Evolutionary conservation across 139 green algal genomes (phyloP), one percentile per base, ranked within the genome.

Genomic region (Tetraselmis striata): DNA sequence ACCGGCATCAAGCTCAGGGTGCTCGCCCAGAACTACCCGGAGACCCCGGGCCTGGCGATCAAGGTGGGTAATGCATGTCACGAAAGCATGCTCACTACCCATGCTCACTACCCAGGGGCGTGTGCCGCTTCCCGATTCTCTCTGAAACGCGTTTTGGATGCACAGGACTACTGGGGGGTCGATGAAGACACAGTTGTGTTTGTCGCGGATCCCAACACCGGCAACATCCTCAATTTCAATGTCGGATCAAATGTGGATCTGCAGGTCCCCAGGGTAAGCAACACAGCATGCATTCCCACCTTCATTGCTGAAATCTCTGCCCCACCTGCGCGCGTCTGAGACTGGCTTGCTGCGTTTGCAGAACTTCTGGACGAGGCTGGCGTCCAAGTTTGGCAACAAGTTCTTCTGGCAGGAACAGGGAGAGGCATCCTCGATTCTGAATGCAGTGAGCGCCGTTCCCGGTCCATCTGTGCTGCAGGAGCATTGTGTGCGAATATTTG

Each of bases 171-270:
- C 86, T 99, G 97, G 97, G 86, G 84, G 0, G 97, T 99, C 23
- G 97, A 99, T 83, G 95, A 94, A 31, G 88, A 94, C 84, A 98
- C 95, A 0, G 87, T 99, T 0, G 95, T 99, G 28, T 96, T 98
- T 84, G 95, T 98, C 2, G 95, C 94, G 2, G 95, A 94, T 77
- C 88, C 91, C 25, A 91, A 11, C 86, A 96, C 76, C 92, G 92
- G 92, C 58, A 96, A 98, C 88, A 96, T 99, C 81, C 88, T 99
- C 1, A 99, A 99, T 88, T 98, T 99, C 90, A 99, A 99, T 84
- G 95, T 99, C 18, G 96, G 96, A 0, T 32, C 84, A 1, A 91
- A 89, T 67, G 85, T 99, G n/a, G 96, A 99, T 87, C 88, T 98
- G 79, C 87, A 93, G 59, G 93, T 98, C 30, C 95, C 95, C 0